Conservation (phyloP, 1,139 yeast species). For the Scheffersomyces lignicola region DNA sequence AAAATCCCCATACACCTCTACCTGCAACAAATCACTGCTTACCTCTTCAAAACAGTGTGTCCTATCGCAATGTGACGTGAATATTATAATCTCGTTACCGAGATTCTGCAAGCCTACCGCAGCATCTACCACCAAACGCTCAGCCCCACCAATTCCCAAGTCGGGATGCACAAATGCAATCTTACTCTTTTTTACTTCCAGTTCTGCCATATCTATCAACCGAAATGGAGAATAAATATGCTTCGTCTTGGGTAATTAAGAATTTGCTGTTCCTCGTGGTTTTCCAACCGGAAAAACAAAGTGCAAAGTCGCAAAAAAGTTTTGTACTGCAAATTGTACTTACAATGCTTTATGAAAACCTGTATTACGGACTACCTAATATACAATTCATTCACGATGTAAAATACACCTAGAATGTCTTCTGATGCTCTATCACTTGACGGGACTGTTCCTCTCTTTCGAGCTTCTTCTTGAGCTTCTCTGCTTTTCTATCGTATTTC, state of each 20-base stretch:
- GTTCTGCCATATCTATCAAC: not conserved
- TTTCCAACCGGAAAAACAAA: not conserved
- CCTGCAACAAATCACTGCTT: conserved; percentile 52
- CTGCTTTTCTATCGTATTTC: conserved; percentile 66
- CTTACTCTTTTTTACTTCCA: conserved; percentile 6
- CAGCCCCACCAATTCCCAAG: conserved; percentile 96
- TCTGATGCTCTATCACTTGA: conserved; percentile 2
- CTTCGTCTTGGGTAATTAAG: too few relatives aligned
- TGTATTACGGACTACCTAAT: too few relatives aligned
- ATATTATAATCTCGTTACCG: conserved; percentile 68
- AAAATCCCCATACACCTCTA: conserved; percentile 76
- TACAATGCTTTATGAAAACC: too few relatives aligned
- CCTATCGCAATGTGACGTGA: conserved; percentile 87
- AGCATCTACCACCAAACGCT: conserved; percentile 90
- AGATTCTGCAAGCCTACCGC: conserved; percentile 79
- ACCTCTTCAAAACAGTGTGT: conserved; percentile 91
- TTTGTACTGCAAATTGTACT: too few relatives aligned
- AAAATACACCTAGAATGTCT: not conserved
- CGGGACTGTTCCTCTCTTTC: conserved; percentile 37
- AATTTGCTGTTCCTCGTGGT: not conserved
- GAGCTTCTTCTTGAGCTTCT: conserved; percentile 48
- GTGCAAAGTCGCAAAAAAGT: too few relatives aligned
- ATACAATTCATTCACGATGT: too few relatives aligned
- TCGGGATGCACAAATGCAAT: conserved; percentile 95
- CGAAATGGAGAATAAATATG: not conserved